Evolutionary conservation across 768 basidiomycete genomes (phyloP).

Genomic region (Boletus subparvulus): DNA sequence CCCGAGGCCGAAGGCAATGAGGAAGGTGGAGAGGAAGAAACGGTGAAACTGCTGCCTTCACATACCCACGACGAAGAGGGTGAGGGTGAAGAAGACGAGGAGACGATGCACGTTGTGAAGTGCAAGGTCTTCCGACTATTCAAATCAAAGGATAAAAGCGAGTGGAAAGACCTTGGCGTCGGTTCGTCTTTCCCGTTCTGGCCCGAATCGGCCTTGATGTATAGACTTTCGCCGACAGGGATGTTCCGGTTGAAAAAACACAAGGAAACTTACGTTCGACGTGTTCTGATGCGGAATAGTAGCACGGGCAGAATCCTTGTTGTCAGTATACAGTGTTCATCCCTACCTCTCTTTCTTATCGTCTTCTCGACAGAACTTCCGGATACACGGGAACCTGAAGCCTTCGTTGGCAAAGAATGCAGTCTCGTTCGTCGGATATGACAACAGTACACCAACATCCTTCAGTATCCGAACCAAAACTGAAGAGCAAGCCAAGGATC

Average conservation of each 20-base stretch:
- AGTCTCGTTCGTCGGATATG: conserved; percentile 70
- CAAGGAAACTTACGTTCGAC: conserved; percentile 55
- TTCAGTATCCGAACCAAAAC: conserved; percentile 63
- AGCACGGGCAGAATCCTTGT: conserved; percentile 72
- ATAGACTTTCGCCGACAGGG: conserved; percentile 40
- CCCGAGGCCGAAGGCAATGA: conserved; percentile 24
- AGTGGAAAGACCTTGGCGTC: conserved; percentile 68
- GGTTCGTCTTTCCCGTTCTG: conserved; percentile 43
- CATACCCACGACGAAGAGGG: conserved; percentile 65
- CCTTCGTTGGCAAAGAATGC: conserved; percentile 51
- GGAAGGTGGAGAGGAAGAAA: conserved; percentile 33
- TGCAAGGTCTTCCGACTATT: conserved; percentile 63
- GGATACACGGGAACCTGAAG: conserved; percentile 57
- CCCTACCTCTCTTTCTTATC: background rate
- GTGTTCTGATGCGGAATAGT: conserved; percentile 70
- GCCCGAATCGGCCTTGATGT: background rate
- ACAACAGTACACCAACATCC: conserved; percentile 50
- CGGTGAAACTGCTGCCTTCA: conserved; percentile 19
- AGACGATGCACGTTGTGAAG: conserved; percentile 56
- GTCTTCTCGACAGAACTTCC: conserved; percentile 62
- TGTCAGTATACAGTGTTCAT: conserved; percentile 43
- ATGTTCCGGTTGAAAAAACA: conserved; percentile 73
- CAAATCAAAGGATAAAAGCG: conserved; percentile 45
- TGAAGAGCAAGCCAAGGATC: conserved; percentile 53
- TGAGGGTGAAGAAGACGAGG: conserved; percentile 80